Percentiles rank a stretch among this genome's conserved stretches.
phyloP scores from a whole-genome alignment of 2,329 filamentous ascomycete genomes.

The Sporothrix curviconia region DNA sequence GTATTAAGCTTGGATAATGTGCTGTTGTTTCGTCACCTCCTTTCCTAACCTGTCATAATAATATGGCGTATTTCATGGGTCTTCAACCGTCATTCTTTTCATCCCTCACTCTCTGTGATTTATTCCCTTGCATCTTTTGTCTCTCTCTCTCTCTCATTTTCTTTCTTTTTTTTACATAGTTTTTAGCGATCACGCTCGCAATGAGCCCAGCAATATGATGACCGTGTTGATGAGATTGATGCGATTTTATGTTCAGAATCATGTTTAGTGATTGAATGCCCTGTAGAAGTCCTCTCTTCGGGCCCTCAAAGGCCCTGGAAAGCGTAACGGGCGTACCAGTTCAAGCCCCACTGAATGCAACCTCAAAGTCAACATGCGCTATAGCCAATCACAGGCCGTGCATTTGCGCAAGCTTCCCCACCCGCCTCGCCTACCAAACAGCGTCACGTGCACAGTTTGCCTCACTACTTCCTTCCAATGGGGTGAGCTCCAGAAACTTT shows the following conservation, averaged over 20 bases:
- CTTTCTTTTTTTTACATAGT: neutral
- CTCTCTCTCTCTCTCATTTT: neutral
- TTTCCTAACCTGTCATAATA: no score
- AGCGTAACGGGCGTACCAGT: no score
- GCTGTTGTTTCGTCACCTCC: no score
- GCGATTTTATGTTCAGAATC: neutral
- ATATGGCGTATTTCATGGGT: no score
- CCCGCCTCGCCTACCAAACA: no score
- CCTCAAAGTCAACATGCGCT: neutral
- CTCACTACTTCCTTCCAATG: neutral
- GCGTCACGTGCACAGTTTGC: neutral
- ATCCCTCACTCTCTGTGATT: neutral
- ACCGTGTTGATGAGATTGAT: neutral
- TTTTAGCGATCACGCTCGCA: neutral
- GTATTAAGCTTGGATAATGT: constrained; percentile 15
- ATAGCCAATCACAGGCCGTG: neutral
- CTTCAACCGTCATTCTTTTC: no score
- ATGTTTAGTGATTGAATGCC: neutral
- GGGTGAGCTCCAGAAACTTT: neutral
- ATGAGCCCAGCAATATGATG: neutral
- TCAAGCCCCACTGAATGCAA: neutral
- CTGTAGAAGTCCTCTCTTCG: neutral
- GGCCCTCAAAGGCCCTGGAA: neutral
- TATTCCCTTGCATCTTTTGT: no score
- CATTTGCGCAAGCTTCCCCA: neutral